Evolutionary conservation across 176 grass and related monocot genomes (phyloP), one percentile per base, ranked within the genome.

Genomic region (Musa troglodytarum): DNA sequence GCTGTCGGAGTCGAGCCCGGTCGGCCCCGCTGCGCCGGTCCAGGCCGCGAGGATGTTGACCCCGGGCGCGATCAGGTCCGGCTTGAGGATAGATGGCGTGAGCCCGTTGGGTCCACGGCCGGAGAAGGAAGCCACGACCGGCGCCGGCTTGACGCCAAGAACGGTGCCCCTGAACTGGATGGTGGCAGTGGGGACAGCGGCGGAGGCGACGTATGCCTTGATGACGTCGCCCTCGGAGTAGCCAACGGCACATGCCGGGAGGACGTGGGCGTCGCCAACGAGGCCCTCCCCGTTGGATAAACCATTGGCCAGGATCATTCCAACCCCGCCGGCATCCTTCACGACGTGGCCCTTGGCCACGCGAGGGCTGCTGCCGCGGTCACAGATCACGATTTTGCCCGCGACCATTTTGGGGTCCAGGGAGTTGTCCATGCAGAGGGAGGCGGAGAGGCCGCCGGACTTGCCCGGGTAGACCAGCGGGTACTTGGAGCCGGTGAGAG

Each of bases 31-130:
- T 71, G 90, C 87, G 51, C 78, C 85, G 68, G 85, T 83, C 92
- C 88, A 96, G 29, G 92, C 84, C 10, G 93, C 93, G 5, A 97
- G 84, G 71, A 97, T 83, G 84, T 97, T 25, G 14, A 92, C 84
- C 9, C 90, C 90, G 0, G 93, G 90, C 23, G 85, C 93, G 4
- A 97, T 72, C 11, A 97, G 49, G 78, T 97, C 90, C 1, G 93
- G 93, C 77, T 97, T 97, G 22, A 97, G 85, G 68, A 97, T 78
- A 49, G 51, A 69, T 26, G 90, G 90, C 54, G 83, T 86, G 9
- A 81, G 58, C 74, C 17, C 69, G 52, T 72, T 85, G 0, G 93
- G 93, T 1, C 93, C 90, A 24, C 93, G 89, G 43, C 85, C 43
- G 25, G 93, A 97, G 83, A 97, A 97, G 50, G 76, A 82, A 0